Conservation (phyloP, 1,139 yeast genomes). For the Pichia sp. region DNA sequence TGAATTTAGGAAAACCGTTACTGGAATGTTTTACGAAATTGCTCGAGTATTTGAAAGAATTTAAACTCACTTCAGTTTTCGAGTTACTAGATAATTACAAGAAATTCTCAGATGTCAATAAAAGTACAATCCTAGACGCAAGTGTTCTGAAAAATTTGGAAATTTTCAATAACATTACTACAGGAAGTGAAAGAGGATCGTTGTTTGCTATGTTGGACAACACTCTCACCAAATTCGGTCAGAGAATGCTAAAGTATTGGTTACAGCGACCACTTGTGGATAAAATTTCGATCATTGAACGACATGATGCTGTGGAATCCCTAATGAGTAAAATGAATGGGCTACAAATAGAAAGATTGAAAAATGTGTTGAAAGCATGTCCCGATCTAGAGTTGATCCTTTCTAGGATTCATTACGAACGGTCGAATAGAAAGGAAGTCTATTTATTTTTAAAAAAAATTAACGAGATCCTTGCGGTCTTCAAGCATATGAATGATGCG, state of each 20-base stretch:
- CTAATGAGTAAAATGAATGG: conserved; percentile 33
- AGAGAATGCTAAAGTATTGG: conserved; percentile 66
- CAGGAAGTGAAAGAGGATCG: conserved; percentile 57
- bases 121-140: conserved; percentile 63
- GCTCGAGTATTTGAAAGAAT: conserved; percentile 55
- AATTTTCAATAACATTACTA: conserved; percentile 62
- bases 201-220: conserved; percentile 75
- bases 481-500: conserved; percentile 26
- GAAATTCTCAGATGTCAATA: conserved; percentile 45
- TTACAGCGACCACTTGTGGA: conserved; percentile 64
- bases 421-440: conserved; percentile 62
- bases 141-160: conserved; percentile 69
- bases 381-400: conserved; percentile 69
- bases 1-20: conserved; percentile 11
- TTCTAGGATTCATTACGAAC: conserved; percentile 64
- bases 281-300: conserved; percentile 46
- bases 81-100: conserved; percentile 46
- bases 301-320: conserved; percentile 64
- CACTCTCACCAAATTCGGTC: conserved; percentile 75
- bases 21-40: conserved; percentile 44
- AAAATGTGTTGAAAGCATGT: conserved; percentile 40
- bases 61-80: conserved; percentile 56
- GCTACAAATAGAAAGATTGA: conserved; percentile 47
- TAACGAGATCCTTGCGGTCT: conserved; percentile 36
- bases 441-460: conserved; percentile 54